Base-by-base conservation (phyloP, 1,284 basidiomycete genomes). In the Ganoderma lingzhi region DNA sequence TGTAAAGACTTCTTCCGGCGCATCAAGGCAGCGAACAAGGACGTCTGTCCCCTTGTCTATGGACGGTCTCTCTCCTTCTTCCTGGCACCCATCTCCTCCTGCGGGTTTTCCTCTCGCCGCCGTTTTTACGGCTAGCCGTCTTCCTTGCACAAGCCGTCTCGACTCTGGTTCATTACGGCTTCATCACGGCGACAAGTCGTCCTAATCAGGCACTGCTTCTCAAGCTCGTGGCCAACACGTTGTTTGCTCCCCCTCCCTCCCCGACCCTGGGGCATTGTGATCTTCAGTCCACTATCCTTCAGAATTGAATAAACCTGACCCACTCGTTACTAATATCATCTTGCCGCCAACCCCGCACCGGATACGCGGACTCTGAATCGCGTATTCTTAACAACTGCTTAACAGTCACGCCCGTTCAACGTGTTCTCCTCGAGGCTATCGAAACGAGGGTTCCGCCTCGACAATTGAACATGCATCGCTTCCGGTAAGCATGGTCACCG, bases 201-300 rank as follows among this genome's bases (percentile, higher is more conserved):
- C 71, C 64, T 44, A 37, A 73, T 70, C 61, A 65, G 65, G 70
- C 72, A 66, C 67, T 59, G 68, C 67, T 62, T 62, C 67, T 72
- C 76, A 73, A 78, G 87, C 90, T 90, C 91, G 89, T 92, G 90
- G 88, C 85, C 77, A 83, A 84, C 91, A 92, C 90, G 91, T 90
- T 91, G 85, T 82, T 82, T 82, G 78, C 81, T 84, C 78, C 80
- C 82, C 83, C 75, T 78, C 78, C 76, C 17, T 80, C 80, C 78
- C 66, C 71, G 68, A 74, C 70, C 56, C 64, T 48, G 68, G 70
- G 67, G 70, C 53, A 41, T 9, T 28, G 10, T 51, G 10, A 23
- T 28, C 59, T 28, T 6, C 69, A 65, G 63, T 64, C 66, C 60
- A 44, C 66, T 62, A 44, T 68, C 68, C 32, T 63, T 70, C 65